Evolutionary conservation across 345 rosid species (phyloP).

Genomic region (Limnanthes douglasii): DNA sequence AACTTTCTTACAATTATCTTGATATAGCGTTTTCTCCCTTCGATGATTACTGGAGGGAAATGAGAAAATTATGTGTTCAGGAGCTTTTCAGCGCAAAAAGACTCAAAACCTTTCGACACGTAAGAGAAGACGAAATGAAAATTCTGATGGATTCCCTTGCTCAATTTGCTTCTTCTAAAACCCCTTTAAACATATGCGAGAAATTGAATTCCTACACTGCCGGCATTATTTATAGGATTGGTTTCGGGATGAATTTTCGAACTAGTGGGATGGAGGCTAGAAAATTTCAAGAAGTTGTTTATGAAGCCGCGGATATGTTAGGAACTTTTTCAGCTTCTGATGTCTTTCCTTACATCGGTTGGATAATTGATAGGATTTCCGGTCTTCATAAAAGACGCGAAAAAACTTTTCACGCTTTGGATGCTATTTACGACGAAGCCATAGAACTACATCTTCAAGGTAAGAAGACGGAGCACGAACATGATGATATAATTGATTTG

Average conservation of each 20-base stretch:
- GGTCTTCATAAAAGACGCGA: conserved; percentile 17
- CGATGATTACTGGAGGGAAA: conserved; percentile 21
- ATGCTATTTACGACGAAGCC: conserved; percentile 12
- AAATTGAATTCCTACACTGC: conserved; percentile 13
- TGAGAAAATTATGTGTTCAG: conserved; percentile 18
- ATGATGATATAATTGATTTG: conserved; percentile 23
- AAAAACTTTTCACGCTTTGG: conserved; percentile 10
- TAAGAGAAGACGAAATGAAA: conserved; percentile 20
- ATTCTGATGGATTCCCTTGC: conserved; percentile 14
- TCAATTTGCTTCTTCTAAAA: conserved; percentile 12
- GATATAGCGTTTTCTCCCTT: conserved; percentile 33
- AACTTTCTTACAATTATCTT: conserved; percentile 19
- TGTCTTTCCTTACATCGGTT: conserved; percentile 21
- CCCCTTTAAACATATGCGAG: conserved; percentile 19
- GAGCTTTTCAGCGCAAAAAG: conserved; percentile 16
- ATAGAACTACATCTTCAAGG: conserved; percentile 31
- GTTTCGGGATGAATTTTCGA: conserved; percentile 19
- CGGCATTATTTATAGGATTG: conserved; percentile 16
- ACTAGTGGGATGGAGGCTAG: conserved; percentile 12
- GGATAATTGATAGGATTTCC: conserved; percentile 22
- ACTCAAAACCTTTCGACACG: conserved; percentile 12
- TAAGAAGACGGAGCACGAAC: conserved; percentile 10
- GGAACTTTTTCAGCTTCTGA: conserved; percentile 16
- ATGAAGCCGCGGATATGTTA: conserved; percentile 10
- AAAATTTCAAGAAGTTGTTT: conserved; percentile 16